These are phyloP conservation scores for Agrocybe pediades DNA, from an alignment of 768 basidiomycete genomes.

Conservation along the genomic window DNA sequence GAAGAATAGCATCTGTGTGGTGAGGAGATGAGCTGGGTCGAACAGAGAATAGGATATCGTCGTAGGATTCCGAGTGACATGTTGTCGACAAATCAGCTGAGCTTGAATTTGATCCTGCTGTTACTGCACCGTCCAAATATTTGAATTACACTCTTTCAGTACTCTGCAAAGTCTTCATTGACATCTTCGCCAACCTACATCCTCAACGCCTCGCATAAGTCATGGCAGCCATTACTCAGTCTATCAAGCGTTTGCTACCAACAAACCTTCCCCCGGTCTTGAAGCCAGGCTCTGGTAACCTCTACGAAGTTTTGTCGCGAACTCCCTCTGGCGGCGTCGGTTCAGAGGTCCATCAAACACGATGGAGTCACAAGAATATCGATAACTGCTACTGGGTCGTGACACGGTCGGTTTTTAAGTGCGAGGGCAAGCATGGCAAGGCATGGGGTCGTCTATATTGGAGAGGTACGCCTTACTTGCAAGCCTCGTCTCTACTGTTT, in stretches of 20 bases:
- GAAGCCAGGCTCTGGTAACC: conserved; percentile 54
- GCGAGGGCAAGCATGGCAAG: conserved; percentile 74
- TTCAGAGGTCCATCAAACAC: conserved; percentile 65
- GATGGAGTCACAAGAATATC: conserved; percentile 75
- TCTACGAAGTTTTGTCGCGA: conserved; percentile 74
- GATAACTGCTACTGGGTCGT: conserved; percentile 73
- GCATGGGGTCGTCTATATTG: conserved; percentile 82
- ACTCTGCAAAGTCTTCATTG: not conserved
- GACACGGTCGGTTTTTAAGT: conserved; percentile 71
- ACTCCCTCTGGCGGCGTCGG: conserved; percentile 70
- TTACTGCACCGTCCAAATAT: not conserved
- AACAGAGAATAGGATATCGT: conserved; percentile 1
- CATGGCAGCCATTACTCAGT: conserved; percentile 31
- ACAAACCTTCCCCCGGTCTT: conserved; percentile 61
- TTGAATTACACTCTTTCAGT: conserved; percentile 2
- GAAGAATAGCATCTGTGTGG: not conserved
- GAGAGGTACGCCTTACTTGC: conserved; percentile 58
- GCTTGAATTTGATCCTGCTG: conserved; percentile 11
- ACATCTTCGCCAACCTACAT: not conserved
- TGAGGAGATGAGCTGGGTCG: not conserved
- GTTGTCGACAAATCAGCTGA: conserved; percentile 12
- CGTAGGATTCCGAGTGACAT: conserved; percentile 7
- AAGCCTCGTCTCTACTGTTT: not conserved
- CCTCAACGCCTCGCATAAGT: not conserved
- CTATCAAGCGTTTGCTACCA: conserved; percentile 27